A percentile compares a stretch with the other conserved stretches of the same genome.
Evolutionary conservation across 2,329 filamentous ascomycete species (phyloP).

Genomic region (Paraphoma sp.): DNA sequence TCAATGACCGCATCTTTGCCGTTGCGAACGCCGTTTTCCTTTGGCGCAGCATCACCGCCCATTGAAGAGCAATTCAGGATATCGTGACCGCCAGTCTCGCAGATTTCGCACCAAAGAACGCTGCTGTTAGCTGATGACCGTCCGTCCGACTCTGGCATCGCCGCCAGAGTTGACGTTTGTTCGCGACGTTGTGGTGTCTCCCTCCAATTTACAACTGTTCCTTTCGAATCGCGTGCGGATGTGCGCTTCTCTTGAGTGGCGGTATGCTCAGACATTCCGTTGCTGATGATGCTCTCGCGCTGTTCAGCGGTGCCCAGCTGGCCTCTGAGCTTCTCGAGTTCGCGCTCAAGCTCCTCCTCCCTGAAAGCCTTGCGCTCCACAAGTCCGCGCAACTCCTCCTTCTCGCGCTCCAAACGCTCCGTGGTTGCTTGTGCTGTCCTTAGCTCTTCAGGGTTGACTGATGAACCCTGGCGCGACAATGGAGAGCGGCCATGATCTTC

Average conservation of each 20-base stretch:
- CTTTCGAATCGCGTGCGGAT: conserved; percentile 70
- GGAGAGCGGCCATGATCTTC: conserved; percentile 44
- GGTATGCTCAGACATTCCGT: conserved; percentile 58
- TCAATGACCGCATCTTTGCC: conserved; percentile 43
- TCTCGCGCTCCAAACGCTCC: conserved; percentile 79
- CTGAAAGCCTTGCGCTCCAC: conserved; percentile 74
- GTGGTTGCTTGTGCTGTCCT: conserved; percentile 65
- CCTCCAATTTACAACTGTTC: conserved; percentile 67
- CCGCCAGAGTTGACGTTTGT: conserved; percentile 62
- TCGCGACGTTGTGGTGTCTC: conserved; percentile 35
- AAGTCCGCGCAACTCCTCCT: conserved; percentile 76
- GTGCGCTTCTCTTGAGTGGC: conserved; percentile 58
- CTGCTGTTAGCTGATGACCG: conserved; percentile 68
- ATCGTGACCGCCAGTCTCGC: conserved; percentile 89
- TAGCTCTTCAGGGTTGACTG: conserved; percentile 53
- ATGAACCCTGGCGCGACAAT: conserved; percentile 35
- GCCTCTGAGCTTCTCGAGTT: conserved; percentile 68
- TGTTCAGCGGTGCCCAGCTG: conserved; percentile 50
- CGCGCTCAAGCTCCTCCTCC: conserved; percentile 86
- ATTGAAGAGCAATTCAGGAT: conserved; percentile 94
- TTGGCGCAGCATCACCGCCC: conserved; percentile 61
- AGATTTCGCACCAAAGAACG: conserved; percentile 90
- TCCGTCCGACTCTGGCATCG: conserved; percentile 72
- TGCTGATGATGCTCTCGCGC: conserved; percentile 62
- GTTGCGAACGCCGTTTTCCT: conserved; percentile 27